Percentiles rank a stretch among this genome's conserved stretches.
phyloP scores from a whole-genome alignment of 805 yeast genomes.

The Candida sakaeoensis region DNA sequence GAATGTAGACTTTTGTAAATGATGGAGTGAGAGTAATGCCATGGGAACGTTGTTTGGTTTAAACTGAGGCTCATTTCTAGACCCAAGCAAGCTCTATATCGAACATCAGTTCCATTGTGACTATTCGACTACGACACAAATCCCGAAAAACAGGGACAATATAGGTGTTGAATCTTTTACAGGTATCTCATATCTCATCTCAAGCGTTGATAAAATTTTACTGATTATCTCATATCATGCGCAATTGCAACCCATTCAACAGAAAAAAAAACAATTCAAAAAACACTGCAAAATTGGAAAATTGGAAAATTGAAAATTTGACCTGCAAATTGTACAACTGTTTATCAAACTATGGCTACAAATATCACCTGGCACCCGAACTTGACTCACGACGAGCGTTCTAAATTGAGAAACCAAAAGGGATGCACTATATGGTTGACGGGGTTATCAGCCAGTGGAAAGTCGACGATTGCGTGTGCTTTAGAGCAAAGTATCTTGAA shows the following conservation, averaged over 20 bases:
- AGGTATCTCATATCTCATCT: not conserved
- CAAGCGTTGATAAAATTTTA: not conserved
- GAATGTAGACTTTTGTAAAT: too few relatives aligned
- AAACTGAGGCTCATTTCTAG: too few relatives aligned
- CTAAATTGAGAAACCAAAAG: conserved; percentile 63
- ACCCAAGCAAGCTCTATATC: too few relatives aligned
- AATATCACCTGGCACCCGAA: conserved; percentile 97
- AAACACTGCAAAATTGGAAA: too few relatives aligned
- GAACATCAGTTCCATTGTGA: too few relatives aligned
- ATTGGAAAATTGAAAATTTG: not conserved
- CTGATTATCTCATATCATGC: conserved; percentile 4
- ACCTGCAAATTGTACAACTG: too few relatives aligned
- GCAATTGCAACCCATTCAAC: conserved; percentile 1
- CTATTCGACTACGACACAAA: too few relatives aligned
- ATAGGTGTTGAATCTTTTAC: too few relatives aligned
- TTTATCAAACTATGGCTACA: conserved; percentile 66
- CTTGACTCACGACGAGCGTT: conserved; percentile 78
- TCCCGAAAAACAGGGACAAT: too few relatives aligned
- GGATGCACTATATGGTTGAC: conserved; percentile 96
- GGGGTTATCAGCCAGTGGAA: conserved; percentile 93
- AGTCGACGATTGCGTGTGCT: conserved; percentile 92
- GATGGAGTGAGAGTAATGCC: too few relatives aligned
- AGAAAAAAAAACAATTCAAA: not conserved
- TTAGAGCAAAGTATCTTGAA: conserved; percentile 77
- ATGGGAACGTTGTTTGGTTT: too few relatives aligned